phyloP scores from a whole-genome alignment of 805 yeast species.

The Lipomyces starkeyi region DNA sequence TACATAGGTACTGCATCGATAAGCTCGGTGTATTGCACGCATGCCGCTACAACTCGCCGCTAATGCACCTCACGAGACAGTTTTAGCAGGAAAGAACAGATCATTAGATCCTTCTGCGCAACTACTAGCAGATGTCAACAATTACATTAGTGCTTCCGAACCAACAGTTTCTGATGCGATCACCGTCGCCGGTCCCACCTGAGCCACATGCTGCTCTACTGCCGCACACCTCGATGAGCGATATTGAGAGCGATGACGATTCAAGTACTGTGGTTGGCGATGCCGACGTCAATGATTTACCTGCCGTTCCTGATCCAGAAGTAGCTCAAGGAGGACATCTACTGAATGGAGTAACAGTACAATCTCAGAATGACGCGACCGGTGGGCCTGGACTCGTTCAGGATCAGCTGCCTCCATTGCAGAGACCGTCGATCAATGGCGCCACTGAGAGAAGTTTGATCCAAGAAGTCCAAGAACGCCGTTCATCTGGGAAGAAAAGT shows the following conservation, averaged over 20 bases:
- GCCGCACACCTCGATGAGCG: neutral
- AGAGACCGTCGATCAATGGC: neutral
- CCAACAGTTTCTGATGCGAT: conserved; percentile 4
- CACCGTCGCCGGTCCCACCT: conserved; percentile 6
- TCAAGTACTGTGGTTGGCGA: conserved; percentile 13
- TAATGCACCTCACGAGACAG: conserved; percentile 6
- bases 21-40: neutral
- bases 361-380: neutral
- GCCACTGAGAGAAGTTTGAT: neutral
- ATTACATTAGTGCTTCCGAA: conserved; percentile 1
- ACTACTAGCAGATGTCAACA: conserved; percentile 1
- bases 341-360: neutral
- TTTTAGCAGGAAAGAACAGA: neutral
- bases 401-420: neutral
- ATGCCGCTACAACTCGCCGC: neutral
- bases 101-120: conserved; percentile 1
- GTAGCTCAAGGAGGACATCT: neutral
- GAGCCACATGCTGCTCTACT: conserved; percentile 6
- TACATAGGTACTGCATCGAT: neutral
- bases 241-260: conserved; percentile 1
- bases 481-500: conserved; percentile 26
- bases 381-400: neutral
- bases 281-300: neutral
- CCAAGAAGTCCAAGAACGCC: conserved; percentile 2
- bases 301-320: neutral